These are phyloP conservation scores for Xanthoconium separans DNA, from an alignment of 1,284 basidiomycete species.

Conservation along the genomic window DNA sequence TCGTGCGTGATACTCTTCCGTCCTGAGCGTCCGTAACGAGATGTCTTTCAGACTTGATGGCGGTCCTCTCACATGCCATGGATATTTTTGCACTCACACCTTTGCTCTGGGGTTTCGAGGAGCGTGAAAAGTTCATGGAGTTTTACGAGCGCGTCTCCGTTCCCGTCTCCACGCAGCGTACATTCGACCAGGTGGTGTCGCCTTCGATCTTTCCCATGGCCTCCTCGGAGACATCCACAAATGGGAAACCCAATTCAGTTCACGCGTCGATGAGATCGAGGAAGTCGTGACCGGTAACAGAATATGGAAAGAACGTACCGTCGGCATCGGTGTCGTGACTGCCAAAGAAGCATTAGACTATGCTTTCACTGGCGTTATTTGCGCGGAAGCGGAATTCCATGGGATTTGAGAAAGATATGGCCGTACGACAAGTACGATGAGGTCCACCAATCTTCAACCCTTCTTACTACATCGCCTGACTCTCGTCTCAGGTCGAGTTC, in stretches of 20 bases:
- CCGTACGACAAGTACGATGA: slow-evolving; percentile 98
- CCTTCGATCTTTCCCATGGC: slow-evolving; percentile 96
- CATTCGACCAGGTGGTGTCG: slow-evolving; percentile 96
- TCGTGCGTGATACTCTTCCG: slow-evolving; percentile 50
- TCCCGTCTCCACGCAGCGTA: slow-evolving; percentile 98
- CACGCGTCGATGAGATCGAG: slow-evolving; percentile 95
- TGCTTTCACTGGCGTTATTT: slow-evolving; percentile 96
- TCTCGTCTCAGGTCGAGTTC: slow-evolving; percentile 81
- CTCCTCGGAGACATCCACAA: slow-evolving; percentile 96
- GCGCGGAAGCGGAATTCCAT: slow-evolving; percentile 89
- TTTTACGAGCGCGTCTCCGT: slow-evolving; percentile 98
- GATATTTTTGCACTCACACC: slow-evolving; percentile 98
- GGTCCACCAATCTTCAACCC: slow-evolving; percentile 38
- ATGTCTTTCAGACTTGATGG: slow-evolving; percentile 80
- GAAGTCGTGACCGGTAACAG: slow-evolving; percentile 97
- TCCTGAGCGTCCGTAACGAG: not conserved
- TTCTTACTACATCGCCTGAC: not conserved
- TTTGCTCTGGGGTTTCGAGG: slow-evolving; percentile 99
- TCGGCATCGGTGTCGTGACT: slow-evolving; percentile 90
- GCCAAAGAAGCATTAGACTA: slow-evolving; percentile 93
- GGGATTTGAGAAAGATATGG: slow-evolving; percentile 91
- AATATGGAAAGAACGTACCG: slow-evolving; percentile 96
- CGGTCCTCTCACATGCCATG: slow-evolving; percentile 93
- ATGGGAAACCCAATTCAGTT: slow-evolving; percentile 95
- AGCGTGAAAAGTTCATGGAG: slow-evolving; percentile 99